Base-by-base conservation (phyloP, 2,329 filamentous ascomycete species). In the Davidsoniella neocaledoniae region DNA sequence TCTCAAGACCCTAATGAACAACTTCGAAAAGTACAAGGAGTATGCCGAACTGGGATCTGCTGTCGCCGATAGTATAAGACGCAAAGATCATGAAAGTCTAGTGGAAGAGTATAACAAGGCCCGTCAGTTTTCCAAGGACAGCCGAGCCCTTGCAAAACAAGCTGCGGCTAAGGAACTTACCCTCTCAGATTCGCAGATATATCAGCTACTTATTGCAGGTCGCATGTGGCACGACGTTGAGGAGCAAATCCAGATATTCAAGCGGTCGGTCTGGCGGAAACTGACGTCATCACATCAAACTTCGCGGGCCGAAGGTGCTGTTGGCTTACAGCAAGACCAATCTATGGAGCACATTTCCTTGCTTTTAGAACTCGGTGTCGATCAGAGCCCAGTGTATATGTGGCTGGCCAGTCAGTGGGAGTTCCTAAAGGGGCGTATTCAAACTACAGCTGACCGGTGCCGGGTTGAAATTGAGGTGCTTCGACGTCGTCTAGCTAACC, bases 161-260 rank as follows among this genome's bases (percentile, higher is more conserved):
- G 58, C 74, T 2, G 67, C 70, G 38, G 69, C 69, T 39, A 53
- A 53, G 12, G 67, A 69, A 41, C 8, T 50, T 9, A 68, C 76
- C 8, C 74, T 90, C 7, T 79, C 76, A 10, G 88, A 96, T 58
- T 69, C 77, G 17, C 81, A 96, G 59, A 75, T 91, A 10, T 86
- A 94, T 61, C 82, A 87, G 54, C 81, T 98, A 53, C 70, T 98
- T 43, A 74, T 94, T 43, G 88, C 88, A 6, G 88, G 83, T 5
- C 79, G 88, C 46, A 93, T 98, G 82, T 98, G 91, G 91, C 75
- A 84, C 55, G 88, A 95, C 62, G 85, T 95, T 8, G 83, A 93
- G 54, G 77, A 85, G 43, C 90, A 95, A 58, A 79, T 95, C 17
- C 79, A 88, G 55, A 64, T 69, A 2, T 93, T 96, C 67, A 96